Evolutionary conservation across 345 rosid genomes (phyloP), one percentile per base, ranked within the genome.

Genomic region (Boechera stricta): DNA sequence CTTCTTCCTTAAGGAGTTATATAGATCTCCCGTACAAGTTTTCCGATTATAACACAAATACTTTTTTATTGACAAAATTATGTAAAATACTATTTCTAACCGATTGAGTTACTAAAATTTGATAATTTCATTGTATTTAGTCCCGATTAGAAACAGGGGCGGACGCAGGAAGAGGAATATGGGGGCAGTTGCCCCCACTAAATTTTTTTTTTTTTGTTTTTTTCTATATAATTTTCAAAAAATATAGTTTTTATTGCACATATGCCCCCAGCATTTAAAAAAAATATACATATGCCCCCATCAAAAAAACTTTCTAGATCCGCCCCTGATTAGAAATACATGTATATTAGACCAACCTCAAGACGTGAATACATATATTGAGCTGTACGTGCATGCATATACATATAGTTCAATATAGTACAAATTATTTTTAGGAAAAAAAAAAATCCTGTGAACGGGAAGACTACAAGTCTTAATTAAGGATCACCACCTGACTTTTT

Each of bases 401-500:
- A 49, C 21, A 11, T 36, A 9, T 49, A 64, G 10, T 39, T 72
- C 32, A 38, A 32, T 33, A 32, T 32, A 6, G 58, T 51, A 63
- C 42, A 28, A 24, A 18, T 67, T 67, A 67, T 75, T 28, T 47
- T 29, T 76, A 76, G 63, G 53, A 12, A 60, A 44, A 29, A 10
- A 16, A 16, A 0, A 56, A 26, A 54, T 16, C 24, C 5, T 32
- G 47, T 61, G 47, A 61, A 63, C n/a, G 52, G 47, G 24, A 63
- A 77, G 49, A 42, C 33, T 42, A 56, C 51, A 67, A 67, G 48
- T 45, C 74, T 26, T 52, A 71, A 48, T 70, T 36, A 77, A 56
- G 77, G 81, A 77, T 71, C 38, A 63, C 71, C 80, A 28, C 62
- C 59, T 75, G 73, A 75, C 61, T 6, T 45, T 35, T 75, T 66